Evolutionary conservation across 805 yeast species (phyloP).

Genomic region (Lachancea sp.): DNA sequence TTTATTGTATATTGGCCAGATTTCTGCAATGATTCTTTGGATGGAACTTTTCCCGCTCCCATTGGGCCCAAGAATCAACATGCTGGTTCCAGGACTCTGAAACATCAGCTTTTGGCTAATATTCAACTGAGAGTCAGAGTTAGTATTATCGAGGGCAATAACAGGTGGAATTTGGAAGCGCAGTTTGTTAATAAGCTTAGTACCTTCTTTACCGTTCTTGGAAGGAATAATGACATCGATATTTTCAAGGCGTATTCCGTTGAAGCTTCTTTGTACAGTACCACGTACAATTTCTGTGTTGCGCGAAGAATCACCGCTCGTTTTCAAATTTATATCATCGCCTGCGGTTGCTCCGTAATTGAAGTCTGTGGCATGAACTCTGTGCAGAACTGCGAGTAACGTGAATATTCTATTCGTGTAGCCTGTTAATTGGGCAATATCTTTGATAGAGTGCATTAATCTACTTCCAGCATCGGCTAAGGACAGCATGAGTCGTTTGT

Average conservation of each 20-base stretch:
- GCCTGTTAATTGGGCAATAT: constrained; percentile 84
- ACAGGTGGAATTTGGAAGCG: constrained; percentile 45
- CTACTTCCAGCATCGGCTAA: constrained; percentile 94
- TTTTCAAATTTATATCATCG: background rate
- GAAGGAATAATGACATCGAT: constrained; percentile 80
- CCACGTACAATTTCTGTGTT: constrained; percentile 56
- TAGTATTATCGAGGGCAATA: constrained; percentile 14
- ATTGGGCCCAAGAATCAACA: constrained; percentile 78
- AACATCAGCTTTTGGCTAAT: constrained; percentile 36
- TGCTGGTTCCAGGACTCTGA: constrained; percentile 49
- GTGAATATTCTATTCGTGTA: constrained; percentile 81
- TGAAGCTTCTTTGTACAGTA: constrained; percentile 68
- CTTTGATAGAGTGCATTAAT: constrained; percentile 90
- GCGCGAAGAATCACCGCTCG: background rate
- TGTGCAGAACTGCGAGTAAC: constrained; percentile 68
- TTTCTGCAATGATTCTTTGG: constrained; percentile 73
- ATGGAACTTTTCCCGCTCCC: constrained; percentile 89
- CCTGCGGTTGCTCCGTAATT: constrained; percentile 31
- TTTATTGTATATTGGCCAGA: constrained; percentile 79
- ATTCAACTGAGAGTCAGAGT: constrained; percentile 5
- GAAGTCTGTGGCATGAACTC: constrained; percentile 58
- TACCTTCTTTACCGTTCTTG: constrained; percentile 50
- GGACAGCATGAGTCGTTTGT: constrained; percentile 82
- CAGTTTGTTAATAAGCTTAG: constrained; percentile 54
- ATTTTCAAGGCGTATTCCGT: constrained; percentile 76